Percentiles rank a stretch among this genome's conserved stretches.
Evolutionary conservation across 2,329 filamentous ascomycete genomes (phyloP).

Genomic region (Fusarium nodosum): DNA sequence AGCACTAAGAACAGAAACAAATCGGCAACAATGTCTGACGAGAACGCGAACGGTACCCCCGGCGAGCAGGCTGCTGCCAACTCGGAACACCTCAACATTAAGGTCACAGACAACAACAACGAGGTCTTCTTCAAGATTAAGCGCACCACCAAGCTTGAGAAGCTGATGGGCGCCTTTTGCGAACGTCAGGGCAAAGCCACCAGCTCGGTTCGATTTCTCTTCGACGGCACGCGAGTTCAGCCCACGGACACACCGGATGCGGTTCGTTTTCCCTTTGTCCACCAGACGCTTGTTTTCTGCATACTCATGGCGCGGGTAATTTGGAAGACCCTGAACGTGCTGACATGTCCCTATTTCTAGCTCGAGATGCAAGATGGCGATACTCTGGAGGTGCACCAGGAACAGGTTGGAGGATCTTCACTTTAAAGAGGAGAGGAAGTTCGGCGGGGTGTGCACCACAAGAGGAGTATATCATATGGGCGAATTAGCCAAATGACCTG

Average conservation of each 20-base stretch:
- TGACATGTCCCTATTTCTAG: constrained; percentile 61
- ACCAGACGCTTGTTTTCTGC: not conserved
- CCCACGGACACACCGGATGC: constrained; percentile 90
- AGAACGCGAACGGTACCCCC: constrained; percentile 64
- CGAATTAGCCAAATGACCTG: constrained; percentile 22
- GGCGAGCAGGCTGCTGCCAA: constrained; percentile 62
- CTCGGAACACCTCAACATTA: constrained; percentile 95
- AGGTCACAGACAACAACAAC: constrained; percentile 99
- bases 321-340: constrained; percentile 4
- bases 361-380: constrained; percentile 98
- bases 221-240: constrained; percentile 94
- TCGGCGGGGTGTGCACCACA: constrained; percentile 3
- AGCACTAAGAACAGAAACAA: not conserved
- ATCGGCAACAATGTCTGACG: constrained; percentile 61
- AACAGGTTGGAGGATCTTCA: constrained; percentile 86
- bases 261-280: constrained; percentile 69
- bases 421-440: constrained; percentile 14
- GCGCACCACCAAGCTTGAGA: constrained; percentile 93
- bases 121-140: constrained; percentile 99
- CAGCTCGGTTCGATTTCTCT: constrained; percentile 90
- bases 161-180: constrained; percentile 98
- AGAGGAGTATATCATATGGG: constrained; percentile 16
- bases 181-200: constrained; percentile 92
- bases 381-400: constrained; percentile 96
- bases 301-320: not conserved